These are phyloP conservation scores for Xylaria sp. DNA, from an alignment of 2,329 filamentous ascomycete species.

Conservation along the genomic window DNA sequence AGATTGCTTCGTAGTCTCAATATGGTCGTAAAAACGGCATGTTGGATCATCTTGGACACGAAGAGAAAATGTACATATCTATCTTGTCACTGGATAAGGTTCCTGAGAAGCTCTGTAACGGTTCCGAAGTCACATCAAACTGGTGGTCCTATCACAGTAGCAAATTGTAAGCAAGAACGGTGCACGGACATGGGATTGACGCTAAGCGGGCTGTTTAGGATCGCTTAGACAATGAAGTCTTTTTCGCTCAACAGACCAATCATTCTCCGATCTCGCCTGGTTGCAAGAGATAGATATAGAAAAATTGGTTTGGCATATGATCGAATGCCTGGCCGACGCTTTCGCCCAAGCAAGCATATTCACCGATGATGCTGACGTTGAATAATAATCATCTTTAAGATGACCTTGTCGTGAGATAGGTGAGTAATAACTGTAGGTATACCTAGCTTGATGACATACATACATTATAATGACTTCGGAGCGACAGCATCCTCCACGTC, in stretches of 20 bases:
- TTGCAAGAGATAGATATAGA: neutral
- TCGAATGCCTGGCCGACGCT: neutral
- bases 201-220: slow-evolving; percentile 1
- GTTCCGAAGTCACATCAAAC: neutral
- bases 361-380: slow-evolving; percentile 7
- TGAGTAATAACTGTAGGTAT: neutral
- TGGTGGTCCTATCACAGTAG: slow-evolving; percentile 1
- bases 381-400: slow-evolving; percentile 7
- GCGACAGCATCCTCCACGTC: slow-evolving; percentile 15
- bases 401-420: neutral
- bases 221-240: neutral
- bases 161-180: slow-evolving; percentile 6
- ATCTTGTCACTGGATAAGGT: neutral
- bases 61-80: neutral
- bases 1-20: slow-evolving; percentile 5
- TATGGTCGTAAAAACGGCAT: neutral
- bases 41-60: neutral
- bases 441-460: slow-evolving; percentile 6
- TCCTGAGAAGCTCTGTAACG: neutral
- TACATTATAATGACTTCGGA: slow-evolving; percentile 1
- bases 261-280: slow-evolving; percentile 1
- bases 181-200: neutral
- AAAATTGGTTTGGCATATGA: neutral
- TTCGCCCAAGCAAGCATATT: neutral
- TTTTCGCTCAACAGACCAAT: slow-evolving; percentile 15